These are phyloP conservation scores for Quercus tomentella DNA, from an alignment of 331 rosid genomes.

Conservation along the genomic window DNA sequence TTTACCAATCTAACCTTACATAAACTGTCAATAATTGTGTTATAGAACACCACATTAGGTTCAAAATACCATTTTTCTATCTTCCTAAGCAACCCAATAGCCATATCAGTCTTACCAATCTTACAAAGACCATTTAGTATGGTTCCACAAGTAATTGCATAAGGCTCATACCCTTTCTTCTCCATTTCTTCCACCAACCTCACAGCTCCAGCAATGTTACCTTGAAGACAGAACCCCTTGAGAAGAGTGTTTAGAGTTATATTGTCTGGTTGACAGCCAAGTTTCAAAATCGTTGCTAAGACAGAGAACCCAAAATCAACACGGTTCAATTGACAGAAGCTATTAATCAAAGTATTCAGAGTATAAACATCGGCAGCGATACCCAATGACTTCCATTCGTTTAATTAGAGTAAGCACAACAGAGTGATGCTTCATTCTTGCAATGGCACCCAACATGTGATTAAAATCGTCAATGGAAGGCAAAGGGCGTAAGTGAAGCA, in stretches of 20 bases:
- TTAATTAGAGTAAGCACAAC: neutral
- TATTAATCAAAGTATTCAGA: neutral
- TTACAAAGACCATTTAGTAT: neutral
- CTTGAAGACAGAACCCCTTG: no score
- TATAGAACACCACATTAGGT: neutral
- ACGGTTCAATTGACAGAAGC: neutral
- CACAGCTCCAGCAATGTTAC: no score
- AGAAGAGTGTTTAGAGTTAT: no score
- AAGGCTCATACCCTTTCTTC: neutral
- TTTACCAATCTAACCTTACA: no score
- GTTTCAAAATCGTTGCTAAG: no score
- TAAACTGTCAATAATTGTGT: no score
- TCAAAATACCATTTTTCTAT: neutral
- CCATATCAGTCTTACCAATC: neutral
- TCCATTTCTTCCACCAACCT: no score
- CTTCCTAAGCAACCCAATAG: neutral
- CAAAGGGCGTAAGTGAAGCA: no score
- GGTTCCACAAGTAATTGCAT: neutral
- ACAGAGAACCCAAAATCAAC: no score
- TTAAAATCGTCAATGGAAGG: no score
- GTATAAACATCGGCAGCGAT: neutral
- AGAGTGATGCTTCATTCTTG: neutral
- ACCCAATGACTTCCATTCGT: neutral
- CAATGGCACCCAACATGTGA: neutral
- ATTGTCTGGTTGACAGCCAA: no score